Percentiles rank a stretch among this genome's conserved stretches.
These are phyloP conservation scores for Solanum hybrid DNA, from an alignment of 305 asterid genomes.

Conservation along the genomic window DNA sequence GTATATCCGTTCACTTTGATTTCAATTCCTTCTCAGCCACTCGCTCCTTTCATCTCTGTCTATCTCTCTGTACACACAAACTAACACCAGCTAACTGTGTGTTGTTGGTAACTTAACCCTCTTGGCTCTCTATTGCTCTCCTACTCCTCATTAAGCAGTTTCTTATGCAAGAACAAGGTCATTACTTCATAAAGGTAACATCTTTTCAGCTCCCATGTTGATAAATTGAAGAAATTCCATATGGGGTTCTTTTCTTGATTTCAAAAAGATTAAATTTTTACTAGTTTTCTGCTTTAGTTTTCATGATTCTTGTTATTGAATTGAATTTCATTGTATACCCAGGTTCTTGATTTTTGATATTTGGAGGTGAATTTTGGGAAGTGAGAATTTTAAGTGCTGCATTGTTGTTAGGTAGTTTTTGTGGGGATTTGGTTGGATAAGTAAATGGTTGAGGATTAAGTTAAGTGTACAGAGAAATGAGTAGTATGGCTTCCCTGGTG, in stretches of 20 bases:
- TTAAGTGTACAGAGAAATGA: slow-evolving; percentile 41
- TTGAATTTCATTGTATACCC: slow-evolving; percentile 2
- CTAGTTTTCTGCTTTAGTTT: not conserved
- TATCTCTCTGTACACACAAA: not conserved
- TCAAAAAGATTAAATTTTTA: not conserved
- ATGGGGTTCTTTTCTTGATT: not conserved
- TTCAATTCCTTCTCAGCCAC: slow-evolving; percentile 23
- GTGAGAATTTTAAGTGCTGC: slow-evolving; percentile 2
- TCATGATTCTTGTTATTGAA: slow-evolving; percentile 2
- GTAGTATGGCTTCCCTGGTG: slow-evolving; percentile 85
- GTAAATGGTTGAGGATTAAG: slow-evolving; percentile 21
- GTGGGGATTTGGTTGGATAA: slow-evolving; percentile 12
- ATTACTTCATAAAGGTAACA: slow-evolving; percentile 11
- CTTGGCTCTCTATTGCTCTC: not conserved
- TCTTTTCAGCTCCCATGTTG: not conserved
- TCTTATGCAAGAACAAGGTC: not conserved
- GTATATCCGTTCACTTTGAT: slow-evolving; percentile 8
- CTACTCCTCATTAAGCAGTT: not conserved
- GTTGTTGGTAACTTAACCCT: not conserved
- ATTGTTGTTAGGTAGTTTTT: not conserved
- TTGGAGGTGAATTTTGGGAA: slow-evolving; percentile 2
- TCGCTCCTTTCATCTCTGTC: slow-evolving; percentile 8
- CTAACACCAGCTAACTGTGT: not conserved
- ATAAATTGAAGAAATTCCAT: not conserved
- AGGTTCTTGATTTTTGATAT: slow-evolving; percentile 9